Conservation (phyloP, 805 yeast genomes). For the Candida ipomoeae region DNA sequence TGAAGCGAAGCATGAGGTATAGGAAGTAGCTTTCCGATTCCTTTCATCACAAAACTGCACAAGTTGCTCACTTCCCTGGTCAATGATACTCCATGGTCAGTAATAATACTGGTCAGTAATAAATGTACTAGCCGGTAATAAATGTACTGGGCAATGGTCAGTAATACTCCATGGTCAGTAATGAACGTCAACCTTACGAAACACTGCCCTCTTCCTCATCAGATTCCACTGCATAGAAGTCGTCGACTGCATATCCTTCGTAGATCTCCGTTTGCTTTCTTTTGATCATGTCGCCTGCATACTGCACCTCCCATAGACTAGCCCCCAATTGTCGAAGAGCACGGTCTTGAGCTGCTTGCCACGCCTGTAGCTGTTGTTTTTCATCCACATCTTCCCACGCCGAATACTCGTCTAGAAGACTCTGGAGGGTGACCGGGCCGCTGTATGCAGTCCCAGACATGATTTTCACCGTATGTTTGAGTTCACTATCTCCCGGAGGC, state of each 20-base stretch:
- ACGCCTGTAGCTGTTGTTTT: not conserved
- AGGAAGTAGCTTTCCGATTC: too few relatives aligned
- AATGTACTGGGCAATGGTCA: too few relatives aligned
- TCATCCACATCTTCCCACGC: conserved; percentile 4
- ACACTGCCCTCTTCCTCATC: not conserved
- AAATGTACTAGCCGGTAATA: too few relatives aligned
- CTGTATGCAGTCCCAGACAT: not conserved
- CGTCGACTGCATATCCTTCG: not conserved
- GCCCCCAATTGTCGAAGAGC: conserved; percentile 4
- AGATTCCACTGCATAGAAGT: not conserved
- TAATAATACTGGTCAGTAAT: too few relatives aligned
- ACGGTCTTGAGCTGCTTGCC: conserved; percentile 5
- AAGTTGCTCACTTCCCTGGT: too few relatives aligned
- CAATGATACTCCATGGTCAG: too few relatives aligned
- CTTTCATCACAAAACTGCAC: too few relatives aligned
- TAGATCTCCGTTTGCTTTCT: not conserved
- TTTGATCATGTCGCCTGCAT: not conserved
- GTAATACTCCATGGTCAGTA: too few relatives aligned
- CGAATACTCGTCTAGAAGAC: not conserved
- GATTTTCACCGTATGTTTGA: not conserved
- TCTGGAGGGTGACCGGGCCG: not conserved
- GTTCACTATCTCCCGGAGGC: conserved; percentile 5
- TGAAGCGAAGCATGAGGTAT: too few relatives aligned
- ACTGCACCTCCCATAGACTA: conserved; percentile 5
- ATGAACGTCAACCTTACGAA: too few relatives aligned